Evolutionary conservation across 768 basidiomycete species (phyloP).

Genomic region (Cantharellus anzutake): DNA sequence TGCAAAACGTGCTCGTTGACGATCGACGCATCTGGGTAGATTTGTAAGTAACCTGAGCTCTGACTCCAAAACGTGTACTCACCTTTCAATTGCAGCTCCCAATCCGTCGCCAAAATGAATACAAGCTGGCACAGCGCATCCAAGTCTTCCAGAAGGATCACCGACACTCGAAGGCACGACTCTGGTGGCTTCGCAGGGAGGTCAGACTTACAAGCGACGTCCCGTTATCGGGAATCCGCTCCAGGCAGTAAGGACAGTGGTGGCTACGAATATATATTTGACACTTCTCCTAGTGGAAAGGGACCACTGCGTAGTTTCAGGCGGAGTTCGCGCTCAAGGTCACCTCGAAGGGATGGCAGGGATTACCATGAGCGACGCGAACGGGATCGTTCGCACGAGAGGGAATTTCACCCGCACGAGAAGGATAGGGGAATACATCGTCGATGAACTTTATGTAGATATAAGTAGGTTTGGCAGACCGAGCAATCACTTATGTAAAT

Average conservation of each 20-base stretch:
- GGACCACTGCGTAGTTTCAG: not conserved
- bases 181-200: slow-evolving; percentile 45
- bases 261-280: slow-evolving; percentile 71
- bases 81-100: slow-evolving; percentile 34
- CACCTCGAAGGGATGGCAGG: not conserved
- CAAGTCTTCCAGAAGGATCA: slow-evolving; percentile 22
- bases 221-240: slow-evolving; percentile 37
- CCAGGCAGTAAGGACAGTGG: slow-evolving; percentile 16
- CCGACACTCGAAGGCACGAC: slow-evolving; percentile 16
- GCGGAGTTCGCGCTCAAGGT: not conserved
- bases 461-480: too few species aligned
- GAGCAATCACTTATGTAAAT: too few species aligned
- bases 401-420: too few species aligned
- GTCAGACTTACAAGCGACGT: slow-evolving; percentile 53
- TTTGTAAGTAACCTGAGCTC: slow-evolving; percentile 37
- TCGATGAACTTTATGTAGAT: too few species aligned
- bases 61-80: not conserved
- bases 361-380: not conserved
- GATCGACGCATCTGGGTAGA: slow-evolving; percentile 98
- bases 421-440: too few species aligned
- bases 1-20: slow-evolving; percentile 98
- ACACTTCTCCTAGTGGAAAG: slow-evolving; percentile 20
- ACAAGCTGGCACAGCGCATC: slow-evolving; percentile 65
- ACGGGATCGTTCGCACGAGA: too few species aligned
- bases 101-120: slow-evolving; percentile 84